Evolutionary conservation across 2,329 filamentous ascomycete species (phyloP).

Genomic region (Xylariales sp.): DNA sequence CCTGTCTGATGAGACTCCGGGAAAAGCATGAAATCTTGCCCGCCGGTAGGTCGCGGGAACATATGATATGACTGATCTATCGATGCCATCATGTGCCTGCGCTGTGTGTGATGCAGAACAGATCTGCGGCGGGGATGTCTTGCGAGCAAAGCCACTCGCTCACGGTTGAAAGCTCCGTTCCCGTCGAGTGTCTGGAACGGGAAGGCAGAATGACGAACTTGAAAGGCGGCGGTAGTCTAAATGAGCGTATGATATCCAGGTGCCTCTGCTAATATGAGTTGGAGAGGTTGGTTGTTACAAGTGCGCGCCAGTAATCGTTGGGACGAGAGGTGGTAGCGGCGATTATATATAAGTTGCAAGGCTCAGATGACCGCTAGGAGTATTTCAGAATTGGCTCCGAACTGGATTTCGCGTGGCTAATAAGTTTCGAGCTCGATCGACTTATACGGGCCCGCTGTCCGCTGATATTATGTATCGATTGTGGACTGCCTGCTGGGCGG

Average conservation of each 20-base stretch:
- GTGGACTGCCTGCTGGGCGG: no score
- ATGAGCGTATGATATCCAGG: no score
- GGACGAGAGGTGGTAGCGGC: not conserved
- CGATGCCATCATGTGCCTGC: slow-evolving; percentile 21
- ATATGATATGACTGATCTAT: slow-evolving; percentile 26
- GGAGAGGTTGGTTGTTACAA: not conserved
- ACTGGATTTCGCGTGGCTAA: slow-evolving; percentile 1
- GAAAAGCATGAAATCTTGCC: slow-evolving; percentile 29
- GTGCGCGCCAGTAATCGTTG: not conserved
- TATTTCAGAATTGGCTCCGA: no score
- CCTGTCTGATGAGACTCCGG: slow-evolving; percentile 21
- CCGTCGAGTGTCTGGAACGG: not conserved
- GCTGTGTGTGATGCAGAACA: slow-evolving; percentile 4
- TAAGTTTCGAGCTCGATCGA: slow-evolving; percentile 4
- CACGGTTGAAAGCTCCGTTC: not conserved
- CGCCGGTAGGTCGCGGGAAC: slow-evolving; percentile 23
- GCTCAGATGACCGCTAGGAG: not conserved
- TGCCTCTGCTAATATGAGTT: no score
- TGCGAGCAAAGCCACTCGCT: slow-evolving; percentile 8
- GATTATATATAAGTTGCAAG: slow-evolving; percentile 2
- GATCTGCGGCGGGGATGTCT: slow-evolving; percentile 11
- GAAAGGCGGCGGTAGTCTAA: no score
- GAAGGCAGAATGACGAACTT: not conserved
- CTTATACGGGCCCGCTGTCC: slow-evolving; percentile 8
- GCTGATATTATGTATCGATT: no score